Percentiles rank a stretch among this genome's conserved stretches.
phyloP scores from a whole-genome alignment of 192 early-diverging fungal genomes.

The Umbelopsis isabellina region DNA sequence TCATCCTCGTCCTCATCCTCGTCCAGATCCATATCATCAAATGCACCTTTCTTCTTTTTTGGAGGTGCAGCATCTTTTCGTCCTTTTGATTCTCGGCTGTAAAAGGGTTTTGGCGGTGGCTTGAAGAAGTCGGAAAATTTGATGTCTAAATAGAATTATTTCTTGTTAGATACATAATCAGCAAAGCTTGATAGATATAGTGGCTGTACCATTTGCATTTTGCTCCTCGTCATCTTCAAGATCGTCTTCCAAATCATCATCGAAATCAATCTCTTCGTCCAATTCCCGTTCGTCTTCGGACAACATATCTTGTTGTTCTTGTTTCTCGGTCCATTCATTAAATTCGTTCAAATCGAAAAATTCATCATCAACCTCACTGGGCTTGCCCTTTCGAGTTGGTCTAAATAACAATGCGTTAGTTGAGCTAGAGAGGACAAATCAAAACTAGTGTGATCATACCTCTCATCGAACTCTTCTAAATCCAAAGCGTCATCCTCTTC shows the following conservation, averaged over 20 bases:
- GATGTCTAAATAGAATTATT: slow-evolving; percentile 60
- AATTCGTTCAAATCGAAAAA: slow-evolving; percentile 95
- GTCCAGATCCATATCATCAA: slow-evolving; percentile 43
- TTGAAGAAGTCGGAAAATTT: slow-evolving; percentile 86
- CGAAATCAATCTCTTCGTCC: slow-evolving; percentile 66
- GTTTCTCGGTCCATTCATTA: slow-evolving; percentile 75
- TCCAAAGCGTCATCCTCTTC: slow-evolving; percentile 34
- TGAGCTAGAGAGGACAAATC: background rate
- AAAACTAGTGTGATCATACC: background rate
- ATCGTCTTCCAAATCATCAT: slow-evolving; percentile 63
- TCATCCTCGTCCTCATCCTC: slow-evolving; percentile 53
- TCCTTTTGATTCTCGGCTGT: slow-evolving; percentile 35
- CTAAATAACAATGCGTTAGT: background rate
- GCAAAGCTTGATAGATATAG: slow-evolving; percentile 13
- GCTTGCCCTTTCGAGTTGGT: slow-evolving; percentile 31
- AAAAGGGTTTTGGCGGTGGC: slow-evolving; percentile 54
- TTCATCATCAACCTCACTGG: slow-evolving; percentile 85
- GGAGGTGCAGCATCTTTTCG: slow-evolving; percentile 33
- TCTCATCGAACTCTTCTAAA: slow-evolving; percentile 17
- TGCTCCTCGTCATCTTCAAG: slow-evolving; percentile 67
- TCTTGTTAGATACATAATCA: background rate
- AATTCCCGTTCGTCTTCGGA: slow-evolving; percentile 56
- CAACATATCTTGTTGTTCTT: slow-evolving; percentile 61
- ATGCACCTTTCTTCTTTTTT: slow-evolving; percentile 39
- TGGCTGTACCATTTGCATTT: slow-evolving; percentile 60